Base-by-base conservation (phyloP, 441 rosid species). In the Pelargonium citronellum region DNA sequence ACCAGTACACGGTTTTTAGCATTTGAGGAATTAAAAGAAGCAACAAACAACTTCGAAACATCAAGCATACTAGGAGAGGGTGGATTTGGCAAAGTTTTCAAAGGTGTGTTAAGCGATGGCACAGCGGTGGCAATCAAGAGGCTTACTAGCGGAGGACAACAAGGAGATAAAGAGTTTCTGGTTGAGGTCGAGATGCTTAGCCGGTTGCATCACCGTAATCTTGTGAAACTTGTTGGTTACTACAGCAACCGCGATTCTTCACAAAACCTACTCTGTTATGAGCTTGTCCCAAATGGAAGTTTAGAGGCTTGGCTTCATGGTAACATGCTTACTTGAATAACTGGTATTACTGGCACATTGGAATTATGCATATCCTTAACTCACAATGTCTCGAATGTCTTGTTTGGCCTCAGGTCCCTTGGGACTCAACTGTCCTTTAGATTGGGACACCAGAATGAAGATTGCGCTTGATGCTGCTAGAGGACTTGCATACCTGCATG, bases 101-200 rank as follows among this genome's bases (percentile, higher is more conserved):
- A 86, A 67, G 99, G 99, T 69, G 79, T 82, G 80, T 89, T 94
- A 51, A 89, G 90, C 51, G 97, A 94, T 49, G 92, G 92, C 72
- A 94, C 87, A 43, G 78, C 87, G 71, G 95, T 89, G 44, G 99
- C 96, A 0, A 96, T 94, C 73, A 94, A 94, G 80, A 90, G 90
- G 34, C 76, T 94, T 74, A 94, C 91, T 83, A 87, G 97, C 79
- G 96, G 89, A 70, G 96, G 90, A 81, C 96, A 85, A 43, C 99
- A 94, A 77, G 96, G 97, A 27, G 79, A 89, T 73, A 82, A 95
- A 55, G 97, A 91, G 83, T 94, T 94, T 83, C 79, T 91, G 80
- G 97, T 97, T 2, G 97, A 94, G 79, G 90, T 91, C 2, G 99
- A 94, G 83, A 94, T 94, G 96, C 95, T 94, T 74, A 94, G 99